phyloP scores from a whole-genome alignment of 2,329 filamentous ascomycete genomes.

The Colletotrichum australisinense region DNA sequence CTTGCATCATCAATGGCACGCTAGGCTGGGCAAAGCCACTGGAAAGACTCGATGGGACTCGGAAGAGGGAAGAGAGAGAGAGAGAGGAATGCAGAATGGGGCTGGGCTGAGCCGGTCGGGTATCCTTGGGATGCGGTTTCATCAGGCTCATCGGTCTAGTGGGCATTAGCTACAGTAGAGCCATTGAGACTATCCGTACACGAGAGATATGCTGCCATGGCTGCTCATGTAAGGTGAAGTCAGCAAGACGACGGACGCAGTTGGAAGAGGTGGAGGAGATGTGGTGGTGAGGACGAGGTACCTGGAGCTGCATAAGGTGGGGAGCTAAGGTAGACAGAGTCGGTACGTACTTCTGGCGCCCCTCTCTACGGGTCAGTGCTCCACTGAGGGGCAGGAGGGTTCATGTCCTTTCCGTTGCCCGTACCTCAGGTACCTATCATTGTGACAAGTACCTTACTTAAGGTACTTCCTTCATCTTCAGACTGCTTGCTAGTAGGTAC shows the following conservation, averaged over 20 bases:
- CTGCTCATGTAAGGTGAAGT: constrained; percentile 14
- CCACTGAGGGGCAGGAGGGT: background rate
- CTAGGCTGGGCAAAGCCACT: background rate
- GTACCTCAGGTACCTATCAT: no score
- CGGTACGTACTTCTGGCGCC: background rate
- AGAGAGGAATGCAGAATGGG: background rate
- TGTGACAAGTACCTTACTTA: no score
- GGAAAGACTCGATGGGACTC: no score
- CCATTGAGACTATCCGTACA: background rate
- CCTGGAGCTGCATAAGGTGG: no score
- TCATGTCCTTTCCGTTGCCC: no score
- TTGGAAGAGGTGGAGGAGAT: background rate
- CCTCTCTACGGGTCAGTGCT: background rate
- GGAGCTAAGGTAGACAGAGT: background rate
- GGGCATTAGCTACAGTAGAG: background rate
- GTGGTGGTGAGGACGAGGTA: background rate
- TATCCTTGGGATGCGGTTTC: constrained; percentile 8
- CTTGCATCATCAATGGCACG: constrained; percentile 23
- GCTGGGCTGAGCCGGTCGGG: no score
- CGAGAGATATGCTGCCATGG: background rate
- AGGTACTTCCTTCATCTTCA: no score
- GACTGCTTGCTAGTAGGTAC: no score
- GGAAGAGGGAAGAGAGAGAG: background rate
- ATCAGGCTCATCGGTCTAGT: constrained; percentile 2
- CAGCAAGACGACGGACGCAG: background rate